These are phyloP conservation scores for Aspergillus saccharolyticus DNA, from an alignment of 495 filamentous ascomycete species.

Conservation along the genomic window DNA sequence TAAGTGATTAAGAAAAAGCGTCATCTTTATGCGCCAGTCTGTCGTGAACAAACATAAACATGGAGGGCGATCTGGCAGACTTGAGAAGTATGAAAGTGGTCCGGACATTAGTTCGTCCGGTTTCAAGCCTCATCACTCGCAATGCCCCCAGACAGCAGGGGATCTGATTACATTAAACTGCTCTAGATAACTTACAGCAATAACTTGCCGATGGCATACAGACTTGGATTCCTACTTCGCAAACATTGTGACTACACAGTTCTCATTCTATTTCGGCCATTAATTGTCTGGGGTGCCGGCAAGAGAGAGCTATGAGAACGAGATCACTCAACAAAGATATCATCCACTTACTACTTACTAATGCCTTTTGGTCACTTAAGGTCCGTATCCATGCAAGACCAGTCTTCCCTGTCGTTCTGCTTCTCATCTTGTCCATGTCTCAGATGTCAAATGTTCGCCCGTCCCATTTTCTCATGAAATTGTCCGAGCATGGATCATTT, in stretches of 20 bases:
- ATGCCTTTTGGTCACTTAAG: too few species aligned
- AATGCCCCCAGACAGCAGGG: too few species aligned
- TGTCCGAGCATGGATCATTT: slow-evolving; percentile 28
- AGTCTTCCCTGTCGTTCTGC: background rate
- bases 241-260: too few species aligned
- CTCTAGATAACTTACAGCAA: background rate
- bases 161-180: background rate
- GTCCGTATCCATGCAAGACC: background rate
- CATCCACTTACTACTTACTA: too few species aligned
- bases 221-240: background rate
- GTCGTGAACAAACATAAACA: background rate
- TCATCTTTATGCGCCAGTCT: background rate
- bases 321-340: too few species aligned
- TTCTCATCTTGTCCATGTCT: background rate
- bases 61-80: background rate
- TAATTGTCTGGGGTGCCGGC: too few species aligned
- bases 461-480: slow-evolving; percentile 31
- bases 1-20: background rate
- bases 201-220: background rate
- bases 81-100: background rate
- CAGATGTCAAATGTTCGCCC: slow-evolving; percentile 5
- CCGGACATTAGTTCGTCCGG: slow-evolving; percentile 5
- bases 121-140: too few species aligned
- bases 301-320: too few species aligned
- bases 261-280: too few species aligned